phyloP scores from a whole-genome alignment of 2,329 filamentous ascomycete species.

The Coniochaeta sp. region DNA sequence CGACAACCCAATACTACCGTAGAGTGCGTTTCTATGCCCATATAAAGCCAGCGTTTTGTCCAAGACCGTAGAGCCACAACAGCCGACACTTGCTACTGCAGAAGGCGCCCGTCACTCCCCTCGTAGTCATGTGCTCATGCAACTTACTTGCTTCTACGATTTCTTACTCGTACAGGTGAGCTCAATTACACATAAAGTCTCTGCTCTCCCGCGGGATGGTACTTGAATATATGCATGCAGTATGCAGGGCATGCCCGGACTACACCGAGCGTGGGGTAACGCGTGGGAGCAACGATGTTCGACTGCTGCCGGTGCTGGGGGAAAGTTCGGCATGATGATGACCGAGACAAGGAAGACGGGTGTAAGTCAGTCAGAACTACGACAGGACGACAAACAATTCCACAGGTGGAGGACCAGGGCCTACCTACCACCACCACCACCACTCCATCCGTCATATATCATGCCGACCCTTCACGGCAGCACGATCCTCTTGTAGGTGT shows the following conservation, averaged over 20 bases:
- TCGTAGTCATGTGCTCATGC: background rate
- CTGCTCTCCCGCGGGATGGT: background rate
- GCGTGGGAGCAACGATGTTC: background rate
- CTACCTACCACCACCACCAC: too few relatives aligned
- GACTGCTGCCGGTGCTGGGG: background rate
- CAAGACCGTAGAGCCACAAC: background rate
- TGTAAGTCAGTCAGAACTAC: too few relatives aligned
- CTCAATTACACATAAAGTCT: background rate
- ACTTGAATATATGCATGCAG: background rate
- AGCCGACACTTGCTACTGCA: background rate
- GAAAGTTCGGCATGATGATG: background rate
- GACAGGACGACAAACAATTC: too few relatives aligned
- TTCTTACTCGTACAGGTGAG: background rate
- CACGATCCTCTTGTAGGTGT: too few relatives aligned
- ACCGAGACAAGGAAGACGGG: background rate
- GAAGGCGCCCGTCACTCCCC: background rate
- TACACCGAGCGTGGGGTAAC: background rate
- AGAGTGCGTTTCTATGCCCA: background rate
- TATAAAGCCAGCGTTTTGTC: background rate
- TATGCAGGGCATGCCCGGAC: background rate
- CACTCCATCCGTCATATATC: too few relatives aligned
- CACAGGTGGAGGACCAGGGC: too few relatives aligned
- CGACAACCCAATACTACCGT: background rate
- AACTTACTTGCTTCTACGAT: background rate
- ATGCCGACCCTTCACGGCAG: too few relatives aligned